These are phyloP conservation scores for Trypethelium eluteriae DNA, from an alignment of 495 filamentous ascomycete species.

Conservation along the genomic window DNA sequence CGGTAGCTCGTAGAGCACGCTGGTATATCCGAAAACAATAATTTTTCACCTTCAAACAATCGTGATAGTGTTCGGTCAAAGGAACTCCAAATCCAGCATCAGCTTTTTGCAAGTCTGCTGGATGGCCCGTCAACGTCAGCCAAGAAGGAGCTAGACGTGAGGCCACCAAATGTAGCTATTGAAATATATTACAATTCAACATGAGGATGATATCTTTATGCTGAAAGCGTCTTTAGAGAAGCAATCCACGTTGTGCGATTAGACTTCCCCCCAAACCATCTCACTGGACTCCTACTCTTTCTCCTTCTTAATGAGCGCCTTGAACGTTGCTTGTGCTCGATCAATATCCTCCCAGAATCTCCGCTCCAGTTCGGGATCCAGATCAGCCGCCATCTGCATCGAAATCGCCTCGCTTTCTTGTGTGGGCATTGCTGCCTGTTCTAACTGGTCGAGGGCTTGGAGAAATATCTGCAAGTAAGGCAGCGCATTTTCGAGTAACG, in stretches of 20 bases:
- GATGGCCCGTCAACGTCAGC: neutral
- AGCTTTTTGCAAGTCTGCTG: neutral
- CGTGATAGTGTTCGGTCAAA: neutral
- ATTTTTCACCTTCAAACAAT: no score
- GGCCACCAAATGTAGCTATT: neutral
- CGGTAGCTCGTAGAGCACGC: slow-evolving; percentile 1
- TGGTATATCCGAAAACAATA: neutral
- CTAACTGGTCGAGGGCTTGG: neutral
- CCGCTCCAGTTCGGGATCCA: neutral
- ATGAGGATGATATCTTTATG: neutral
- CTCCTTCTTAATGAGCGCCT: neutral
- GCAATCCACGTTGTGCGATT: neutral
- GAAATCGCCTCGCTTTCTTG: neutral
- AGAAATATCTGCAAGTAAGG: neutral
- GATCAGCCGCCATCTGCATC: slow-evolving; percentile 5
- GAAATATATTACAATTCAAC: neutral
- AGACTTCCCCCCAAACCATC: neutral
- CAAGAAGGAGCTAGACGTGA: neutral
- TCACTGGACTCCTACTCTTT: neutral
- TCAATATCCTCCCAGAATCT: neutral
- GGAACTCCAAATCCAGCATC: neutral
- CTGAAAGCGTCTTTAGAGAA: neutral
- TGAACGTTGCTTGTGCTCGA: neutral
- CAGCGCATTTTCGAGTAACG: neutral
- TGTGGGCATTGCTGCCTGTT: neutral